Conservation (phyloP, 1,139 yeast species). For the Candida glucosophila region DNA sequence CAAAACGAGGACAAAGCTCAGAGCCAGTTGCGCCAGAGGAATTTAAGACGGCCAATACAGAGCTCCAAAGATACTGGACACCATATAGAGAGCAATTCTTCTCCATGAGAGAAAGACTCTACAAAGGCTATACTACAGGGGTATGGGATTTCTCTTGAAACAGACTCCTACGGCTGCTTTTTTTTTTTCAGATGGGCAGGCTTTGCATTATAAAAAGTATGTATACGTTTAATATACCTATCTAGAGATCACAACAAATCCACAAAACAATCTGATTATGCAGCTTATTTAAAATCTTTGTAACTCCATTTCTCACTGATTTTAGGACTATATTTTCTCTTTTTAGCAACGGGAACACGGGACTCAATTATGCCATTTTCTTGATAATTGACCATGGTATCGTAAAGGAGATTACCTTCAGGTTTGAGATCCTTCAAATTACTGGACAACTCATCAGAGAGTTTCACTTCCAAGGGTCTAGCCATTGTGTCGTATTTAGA, state of each 20-base stretch:
- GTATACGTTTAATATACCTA: too few relatives aligned
- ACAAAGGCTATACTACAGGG: slow-evolving; percentile 41
- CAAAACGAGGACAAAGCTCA: slow-evolving; percentile 59
- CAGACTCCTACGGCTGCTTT: not conserved
- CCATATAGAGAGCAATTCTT: slow-evolving; percentile 44
- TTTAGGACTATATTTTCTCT: slow-evolving; percentile 61
- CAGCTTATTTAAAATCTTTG: slow-evolving; percentile 65
- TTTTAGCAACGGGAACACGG: slow-evolving; percentile 62
- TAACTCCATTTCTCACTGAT: slow-evolving; percentile 88
- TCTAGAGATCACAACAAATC: not conserved
- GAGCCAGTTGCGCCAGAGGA: slow-evolving; percentile 68
- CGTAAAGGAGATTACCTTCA: slow-evolving; percentile 82
- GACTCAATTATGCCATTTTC: slow-evolving; percentile 81
- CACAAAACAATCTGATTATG: slow-evolving; percentile 1
- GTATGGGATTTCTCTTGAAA: slow-evolving; percentile 35
- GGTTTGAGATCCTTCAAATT: slow-evolving; percentile 79
- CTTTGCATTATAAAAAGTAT: slow-evolving; percentile 1
- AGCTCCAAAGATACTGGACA: slow-evolving; percentile 36
- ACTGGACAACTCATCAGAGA: slow-evolving; percentile 81
- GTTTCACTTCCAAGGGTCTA: slow-evolving; percentile 72
- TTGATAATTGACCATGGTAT: slow-evolving; percentile 75
- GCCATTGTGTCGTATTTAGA: slow-evolving; percentile 53
- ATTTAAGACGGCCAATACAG: slow-evolving; percentile 34
- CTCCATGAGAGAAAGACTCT: slow-evolving; percentile 40
- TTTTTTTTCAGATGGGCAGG: not conserved